These are phyloP conservation scores for Fusarium ambrosium DNA, from an alignment of 2,329 filamentous ascomycete genomes.

Conservation along the genomic window DNA sequence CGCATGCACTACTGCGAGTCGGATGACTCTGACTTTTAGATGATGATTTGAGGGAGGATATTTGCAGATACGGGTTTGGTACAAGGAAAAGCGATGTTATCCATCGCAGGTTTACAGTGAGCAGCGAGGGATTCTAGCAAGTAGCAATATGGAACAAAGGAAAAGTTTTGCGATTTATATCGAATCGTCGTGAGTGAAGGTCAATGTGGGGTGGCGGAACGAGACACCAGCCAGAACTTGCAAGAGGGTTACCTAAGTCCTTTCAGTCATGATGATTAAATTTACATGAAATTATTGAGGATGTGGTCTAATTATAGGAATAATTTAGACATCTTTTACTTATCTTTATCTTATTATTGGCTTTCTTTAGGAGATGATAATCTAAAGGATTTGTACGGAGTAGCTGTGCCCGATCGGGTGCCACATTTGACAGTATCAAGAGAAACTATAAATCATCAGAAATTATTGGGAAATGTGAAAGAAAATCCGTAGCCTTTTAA, in stretches of 20 bases:
- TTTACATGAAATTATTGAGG: background rate
- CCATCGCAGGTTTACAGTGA: background rate
- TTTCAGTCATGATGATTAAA: background rate
- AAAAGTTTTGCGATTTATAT: background rate
- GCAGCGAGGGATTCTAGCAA: background rate
- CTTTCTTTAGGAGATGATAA: background rate
- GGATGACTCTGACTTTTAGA: slow-evolving; percentile 40
- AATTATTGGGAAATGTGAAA: background rate
- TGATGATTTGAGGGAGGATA: background rate
- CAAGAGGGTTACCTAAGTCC: background rate
- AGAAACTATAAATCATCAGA: background rate
- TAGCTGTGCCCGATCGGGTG: no score
- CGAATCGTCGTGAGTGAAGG: background rate
- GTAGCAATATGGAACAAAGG: background rate
- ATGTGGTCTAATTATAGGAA: background rate
- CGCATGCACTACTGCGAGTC: slow-evolving; percentile 41
- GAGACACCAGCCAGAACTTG: background rate
- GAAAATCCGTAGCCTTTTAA: background rate
- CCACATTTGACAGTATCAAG: background rate
- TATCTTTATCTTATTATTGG: background rate
- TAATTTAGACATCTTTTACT: background rate
- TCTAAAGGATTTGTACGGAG: background rate
- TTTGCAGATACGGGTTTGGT: background rate
- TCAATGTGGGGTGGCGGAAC: background rate
- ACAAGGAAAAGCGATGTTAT: background rate